Evolutionary conservation across 495 filamentous ascomycete species (phyloP), one percentile per base, ranked within the genome.

Genomic region (Xylaria cubensis): DNA sequence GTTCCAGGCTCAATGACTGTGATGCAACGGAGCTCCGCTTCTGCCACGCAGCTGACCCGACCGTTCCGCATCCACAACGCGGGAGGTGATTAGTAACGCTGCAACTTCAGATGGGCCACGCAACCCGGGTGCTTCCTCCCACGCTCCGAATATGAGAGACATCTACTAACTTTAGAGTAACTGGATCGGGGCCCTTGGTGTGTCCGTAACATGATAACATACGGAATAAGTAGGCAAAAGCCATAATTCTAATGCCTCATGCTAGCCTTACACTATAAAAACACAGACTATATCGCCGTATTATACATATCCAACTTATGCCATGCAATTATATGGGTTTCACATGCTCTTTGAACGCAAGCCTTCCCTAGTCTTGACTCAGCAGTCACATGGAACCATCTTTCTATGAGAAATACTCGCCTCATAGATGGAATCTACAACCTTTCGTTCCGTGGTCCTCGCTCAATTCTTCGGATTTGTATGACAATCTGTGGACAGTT

Each of bases 1-100:
- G 34, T 56, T 15, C n/a, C 50, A 56, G 61, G n/a, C 39, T 26
- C 39, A 26, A 44, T 26, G 10, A n/a, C 39, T 64, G 39, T 44
- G 61, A 64, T 64, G 61, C 61, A 44, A 64, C 61, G 61, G 61
- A 64, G 61, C 64, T 50, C 64, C 64, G 64, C 64, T 67, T 67
- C 44, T 67, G 29, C 24, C 64, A 41, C 64, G 41, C 64, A 48
- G 64, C 24, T 67, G 46, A 51, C 32, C 64, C 64, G 64, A 53
- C 64, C 64, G 44, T 67, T 65, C 63, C 63, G 63, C 64, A 53
- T 53, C 44, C 64, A 53, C 41, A n/a, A 48, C 34, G 63, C 63
- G 42, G 58, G 58, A 61, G 15, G 19, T 65, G 63, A 65, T 48
- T 50, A 48, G 42, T 50, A 65, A 65, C 21, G 3, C 53, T 24